Evolutionary conservation across 768 basidiomycete genomes (phyloP).

Genomic region (Russula brevipes): DNA sequence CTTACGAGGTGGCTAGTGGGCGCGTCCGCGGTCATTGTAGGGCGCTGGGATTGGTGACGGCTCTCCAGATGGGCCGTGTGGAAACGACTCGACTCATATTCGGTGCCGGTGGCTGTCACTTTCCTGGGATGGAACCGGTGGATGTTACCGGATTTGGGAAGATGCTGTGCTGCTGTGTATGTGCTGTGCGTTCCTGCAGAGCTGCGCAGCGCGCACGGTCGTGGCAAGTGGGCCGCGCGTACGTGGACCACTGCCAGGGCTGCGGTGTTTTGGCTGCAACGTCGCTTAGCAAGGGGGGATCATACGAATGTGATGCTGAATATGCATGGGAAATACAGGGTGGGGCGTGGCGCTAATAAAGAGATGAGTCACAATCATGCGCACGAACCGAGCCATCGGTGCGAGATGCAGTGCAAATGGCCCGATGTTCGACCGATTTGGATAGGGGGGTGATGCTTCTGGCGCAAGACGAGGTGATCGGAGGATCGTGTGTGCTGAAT

Average conservation of each 20-base stretch:
- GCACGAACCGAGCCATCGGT: not conserved
- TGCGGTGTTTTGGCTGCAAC: not conserved
- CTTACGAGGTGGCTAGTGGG: not conserved
- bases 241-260: not conserved
- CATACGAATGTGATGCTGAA: not conserved
- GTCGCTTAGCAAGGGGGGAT: not conserved
- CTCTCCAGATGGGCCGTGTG: constrained; percentile 5
- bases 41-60: constrained; percentile 6
- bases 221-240: not conserved
- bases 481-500: not conserved
- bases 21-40: not conserved
- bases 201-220: not conserved
- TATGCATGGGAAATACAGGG: not conserved
- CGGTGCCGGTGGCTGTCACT: constrained; percentile 16
- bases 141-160: constrained; percentile 1
- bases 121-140: constrained; percentile 9
- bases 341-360: not conserved
- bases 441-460: not conserved
- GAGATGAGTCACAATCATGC: not conserved
- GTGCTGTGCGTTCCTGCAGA: not conserved
- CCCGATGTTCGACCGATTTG: constrained; percentile 1
- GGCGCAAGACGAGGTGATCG: not conserved
- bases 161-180: constrained; percentile 6
- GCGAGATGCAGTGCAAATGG: not conserved
- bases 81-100: constrained; percentile 12